These are phyloP conservation scores for Eucalyptus regnans DNA, from an alignment of 345 rosid species.

Conservation along the genomic window DNA sequence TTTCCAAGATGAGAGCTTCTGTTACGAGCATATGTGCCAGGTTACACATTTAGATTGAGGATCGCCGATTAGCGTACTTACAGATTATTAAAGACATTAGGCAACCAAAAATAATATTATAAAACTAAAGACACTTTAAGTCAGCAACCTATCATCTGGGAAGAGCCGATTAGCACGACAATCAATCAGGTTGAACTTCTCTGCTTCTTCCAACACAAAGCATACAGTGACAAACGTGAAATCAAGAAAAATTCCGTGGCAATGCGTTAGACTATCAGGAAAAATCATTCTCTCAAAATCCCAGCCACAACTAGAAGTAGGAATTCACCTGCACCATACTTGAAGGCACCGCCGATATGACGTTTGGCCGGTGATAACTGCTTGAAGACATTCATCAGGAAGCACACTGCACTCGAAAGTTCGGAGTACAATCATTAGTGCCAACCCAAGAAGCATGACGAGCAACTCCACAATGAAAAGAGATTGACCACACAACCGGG, in stretches of 20 bases:
- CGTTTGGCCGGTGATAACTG: conserved; percentile 2
- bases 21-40: background rate
- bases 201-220: background rate
- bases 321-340: background rate
- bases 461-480: background rate
- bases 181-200: background rate
- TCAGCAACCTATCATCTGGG: background rate
- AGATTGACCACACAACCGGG: background rate
- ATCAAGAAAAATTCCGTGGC: background rate
- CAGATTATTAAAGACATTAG: background rate
- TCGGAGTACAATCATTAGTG: background rate
- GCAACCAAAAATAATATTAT: background rate
- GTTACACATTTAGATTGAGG: background rate
- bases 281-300: background rate
- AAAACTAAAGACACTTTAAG: background rate
- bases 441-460: background rate
- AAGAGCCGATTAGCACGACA: background rate
- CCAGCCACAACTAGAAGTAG: background rate
- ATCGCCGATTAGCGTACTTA: background rate
- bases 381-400: conserved; percentile 21
- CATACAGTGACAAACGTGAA: background rate
- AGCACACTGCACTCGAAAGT: background rate
- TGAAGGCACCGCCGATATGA: background rate
- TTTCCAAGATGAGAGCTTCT: background rate
- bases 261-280: background rate